These are phyloP conservation scores for Amanita molliuscula DNA, from an alignment of 768 basidiomycete species.

Conservation along the genomic window DNA sequence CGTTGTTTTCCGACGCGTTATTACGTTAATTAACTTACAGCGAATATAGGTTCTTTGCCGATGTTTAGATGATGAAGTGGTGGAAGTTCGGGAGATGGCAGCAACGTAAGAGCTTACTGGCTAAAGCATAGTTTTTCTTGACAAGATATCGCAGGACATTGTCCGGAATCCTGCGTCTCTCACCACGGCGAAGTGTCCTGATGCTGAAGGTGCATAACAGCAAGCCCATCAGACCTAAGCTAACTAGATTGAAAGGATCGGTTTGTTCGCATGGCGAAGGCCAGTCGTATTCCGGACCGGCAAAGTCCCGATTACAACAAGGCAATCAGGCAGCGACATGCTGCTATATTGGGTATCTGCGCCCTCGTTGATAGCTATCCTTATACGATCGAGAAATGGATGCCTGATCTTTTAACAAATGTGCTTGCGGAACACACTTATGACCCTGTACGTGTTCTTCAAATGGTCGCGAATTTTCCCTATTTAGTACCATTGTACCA, in stretches of 20 bases:
- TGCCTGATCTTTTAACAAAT: slow-evolving; percentile 75
- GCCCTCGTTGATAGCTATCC: slow-evolving; percentile 92
- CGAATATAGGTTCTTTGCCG: slow-evolving; percentile 54
- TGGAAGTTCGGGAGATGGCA: slow-evolving; percentile 87
- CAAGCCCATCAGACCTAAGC: neutral
- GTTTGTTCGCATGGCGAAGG: slow-evolving; percentile 65
- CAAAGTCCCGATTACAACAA: slow-evolving; percentile 56
- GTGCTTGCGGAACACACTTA: slow-evolving; percentile 77
- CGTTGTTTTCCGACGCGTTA: slow-evolving; percentile 6
- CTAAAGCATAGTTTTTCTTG: neutral
- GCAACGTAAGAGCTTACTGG: slow-evolving; percentile 45
- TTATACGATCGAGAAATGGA: slow-evolving; percentile 92
- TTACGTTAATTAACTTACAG: neutral
- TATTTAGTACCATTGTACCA: slow-evolving; percentile 16
- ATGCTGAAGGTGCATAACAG: slow-evolving; percentile 46
- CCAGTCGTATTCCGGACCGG: slow-evolving; percentile 54
- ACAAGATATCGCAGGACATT: slow-evolving; percentile 40
- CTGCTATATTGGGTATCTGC: slow-evolving; percentile 89
- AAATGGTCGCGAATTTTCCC: neutral
- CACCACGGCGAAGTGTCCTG: slow-evolving; percentile 66
- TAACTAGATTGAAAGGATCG: slow-evolving; percentile 41
- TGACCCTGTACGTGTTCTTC: slow-evolving; percentile 50
- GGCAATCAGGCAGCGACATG: slow-evolving; percentile 72
- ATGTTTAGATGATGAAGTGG: slow-evolving; percentile 78
- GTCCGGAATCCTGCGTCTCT: slow-evolving; percentile 75